Conservation (phyloP, 192 early-diverging fungal genomes). For the Dissophora ornata region DNA sequence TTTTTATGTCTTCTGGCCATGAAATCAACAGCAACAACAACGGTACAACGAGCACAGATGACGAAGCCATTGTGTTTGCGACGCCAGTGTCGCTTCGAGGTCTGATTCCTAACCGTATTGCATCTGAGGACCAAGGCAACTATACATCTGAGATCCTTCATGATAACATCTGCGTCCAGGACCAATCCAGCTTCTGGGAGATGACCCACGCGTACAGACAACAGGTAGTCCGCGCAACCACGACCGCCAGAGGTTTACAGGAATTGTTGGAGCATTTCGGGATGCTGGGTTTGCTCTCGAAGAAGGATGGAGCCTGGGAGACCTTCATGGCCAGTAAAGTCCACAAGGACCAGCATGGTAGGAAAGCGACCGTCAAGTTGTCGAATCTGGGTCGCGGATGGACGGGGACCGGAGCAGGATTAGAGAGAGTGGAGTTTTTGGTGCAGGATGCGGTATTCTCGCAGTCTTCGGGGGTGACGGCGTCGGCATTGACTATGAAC, state of each 20-base stretch:
- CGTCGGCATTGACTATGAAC: conserved; percentile 46
- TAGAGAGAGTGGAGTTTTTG: background rate
- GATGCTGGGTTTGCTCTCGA: conserved; percentile 26
- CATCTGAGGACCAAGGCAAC: conserved; percentile 27
- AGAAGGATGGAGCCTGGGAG: conserved; percentile 42
- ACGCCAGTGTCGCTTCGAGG: conserved; percentile 39
- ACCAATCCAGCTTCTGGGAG: conserved; percentile 23
- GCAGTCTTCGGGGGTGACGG: conserved; percentile 47
- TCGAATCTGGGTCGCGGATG: conserved; percentile 39
- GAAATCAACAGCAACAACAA: background rate
- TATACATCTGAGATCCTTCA: conserved; percentile 47
- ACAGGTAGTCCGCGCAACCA: conserved; percentile 19
- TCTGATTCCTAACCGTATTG: conserved; percentile 16
- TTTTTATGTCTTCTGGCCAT: conserved; percentile 17
- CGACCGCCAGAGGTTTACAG: conserved; percentile 21
- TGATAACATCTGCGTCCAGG: conserved; percentile 7
- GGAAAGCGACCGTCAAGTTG: conserved; percentile 41
- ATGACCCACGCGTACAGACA: conserved; percentile 15
- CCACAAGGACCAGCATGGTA: conserved; percentile 46
- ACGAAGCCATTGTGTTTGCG: conserved; percentile 39
- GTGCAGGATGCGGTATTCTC: conserved; percentile 32
- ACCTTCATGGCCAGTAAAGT: conserved; percentile 32
- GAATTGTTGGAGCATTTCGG: conserved; percentile 50
- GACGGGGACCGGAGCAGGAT: background rate
- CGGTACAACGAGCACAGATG: background rate